Percentiles rank a stretch among this genome's conserved stretches.
Conservation (phyloP, 495 filamentous ascomycete genomes). For the Glonium stellatum region DNA sequence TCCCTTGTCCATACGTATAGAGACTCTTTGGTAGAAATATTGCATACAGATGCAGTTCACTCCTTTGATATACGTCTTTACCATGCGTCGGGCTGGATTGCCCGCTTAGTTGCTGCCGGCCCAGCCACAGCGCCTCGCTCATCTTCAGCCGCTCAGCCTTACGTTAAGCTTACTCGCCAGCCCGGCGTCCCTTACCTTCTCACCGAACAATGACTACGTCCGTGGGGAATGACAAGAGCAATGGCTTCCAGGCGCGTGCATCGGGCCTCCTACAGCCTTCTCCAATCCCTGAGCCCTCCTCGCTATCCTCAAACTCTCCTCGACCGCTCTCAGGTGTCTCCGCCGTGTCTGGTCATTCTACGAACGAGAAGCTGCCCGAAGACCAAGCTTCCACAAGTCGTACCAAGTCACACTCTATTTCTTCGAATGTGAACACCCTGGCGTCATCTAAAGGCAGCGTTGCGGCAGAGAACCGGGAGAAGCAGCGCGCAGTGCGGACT, state of each 20-base stretch:
- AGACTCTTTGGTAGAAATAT: background rate
- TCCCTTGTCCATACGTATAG: background rate
- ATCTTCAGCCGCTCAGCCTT: background rate
- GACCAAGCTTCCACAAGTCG: constrained; percentile 12
- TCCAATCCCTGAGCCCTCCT: constrained; percentile 7
- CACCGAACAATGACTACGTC: background rate
- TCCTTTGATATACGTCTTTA: background rate
- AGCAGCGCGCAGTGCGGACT: constrained; percentile 33
- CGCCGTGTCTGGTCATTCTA: constrained; percentile 14
- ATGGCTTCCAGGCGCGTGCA: background rate
- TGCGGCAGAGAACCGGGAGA: constrained; percentile 22
- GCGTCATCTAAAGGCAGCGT: constrained; percentile 23
- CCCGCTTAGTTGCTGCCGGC: background rate
- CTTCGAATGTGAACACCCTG: constrained; percentile 28
- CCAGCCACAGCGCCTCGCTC: background rate
- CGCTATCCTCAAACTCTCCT: constrained; percentile 7
- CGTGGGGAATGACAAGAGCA: background rate
- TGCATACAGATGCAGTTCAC: background rate
- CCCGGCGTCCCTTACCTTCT: background rate
- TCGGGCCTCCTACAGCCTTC: background rate
- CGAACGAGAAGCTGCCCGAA: constrained; percentile 18
- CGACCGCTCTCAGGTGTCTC: constrained; percentile 21
- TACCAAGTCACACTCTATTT: constrained; percentile 18
- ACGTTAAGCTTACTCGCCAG: background rate
- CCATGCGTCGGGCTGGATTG: background rate